A percentile compares a stretch with the other conserved stretches of the same genome.
These are phyloP conservation scores for Chytriomyces sp. DNA, from an alignment of 192 early-diverging fungal genomes.

Conservation along the genomic window DNA sequence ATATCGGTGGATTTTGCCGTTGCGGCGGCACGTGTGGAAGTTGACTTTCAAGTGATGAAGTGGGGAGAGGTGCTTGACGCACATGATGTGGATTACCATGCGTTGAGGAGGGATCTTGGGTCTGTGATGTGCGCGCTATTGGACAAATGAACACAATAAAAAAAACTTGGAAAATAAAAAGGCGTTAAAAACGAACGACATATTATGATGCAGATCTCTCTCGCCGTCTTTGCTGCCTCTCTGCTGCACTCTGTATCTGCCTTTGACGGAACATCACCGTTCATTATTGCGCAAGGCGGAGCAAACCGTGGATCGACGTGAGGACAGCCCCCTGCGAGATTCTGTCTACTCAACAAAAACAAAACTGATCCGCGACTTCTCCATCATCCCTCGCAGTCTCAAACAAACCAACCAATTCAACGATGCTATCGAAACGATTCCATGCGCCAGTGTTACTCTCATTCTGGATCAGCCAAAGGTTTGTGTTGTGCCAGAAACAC, in stretches of 20 bases:
- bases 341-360: neutral
- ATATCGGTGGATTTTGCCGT: slow-evolving; percentile 79
- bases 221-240: neutral
- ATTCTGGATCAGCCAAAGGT: slow-evolving; percentile 19
- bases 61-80: slow-evolving; percentile 92
- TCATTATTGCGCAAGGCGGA: slow-evolving; percentile 13
- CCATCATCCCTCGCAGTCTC: neutral
- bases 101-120: slow-evolving; percentile 23
- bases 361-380: neutral
- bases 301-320: neutral
- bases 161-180: too few species aligned
- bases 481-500: neutral
- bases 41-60: slow-evolving; percentile 80
- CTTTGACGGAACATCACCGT: slow-evolving; percentile 27
- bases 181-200: neutral
- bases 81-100: slow-evolving; percentile 21
- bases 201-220: neutral
- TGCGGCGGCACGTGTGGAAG: slow-evolving; percentile 81
- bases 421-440: slow-evolving; percentile 11
- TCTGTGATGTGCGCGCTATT: slow-evolving; percentile 7
- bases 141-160: neutral
- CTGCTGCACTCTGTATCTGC: neutral
- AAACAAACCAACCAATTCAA: neutral
- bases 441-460: slow-evolving; percentile 10
- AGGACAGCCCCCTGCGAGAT: neutral